Evolutionary conservation across 495 filamentous ascomycete genomes (phyloP).

Genomic region (Parathielavia appendiculata): DNA sequence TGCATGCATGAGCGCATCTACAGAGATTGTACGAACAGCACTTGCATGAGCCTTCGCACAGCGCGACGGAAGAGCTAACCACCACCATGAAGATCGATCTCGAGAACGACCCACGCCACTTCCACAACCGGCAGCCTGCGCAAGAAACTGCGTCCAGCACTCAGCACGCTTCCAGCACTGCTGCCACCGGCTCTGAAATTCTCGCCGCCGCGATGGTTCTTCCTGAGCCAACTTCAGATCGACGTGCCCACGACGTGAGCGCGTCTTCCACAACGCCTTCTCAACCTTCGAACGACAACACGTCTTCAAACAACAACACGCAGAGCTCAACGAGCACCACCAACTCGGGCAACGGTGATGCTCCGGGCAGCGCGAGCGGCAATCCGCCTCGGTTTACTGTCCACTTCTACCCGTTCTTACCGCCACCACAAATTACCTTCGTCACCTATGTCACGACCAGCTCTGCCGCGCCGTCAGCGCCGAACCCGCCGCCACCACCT

Average conservation of each 20-base stretch:
- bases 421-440: not conserved
- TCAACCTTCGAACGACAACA: too few species aligned
- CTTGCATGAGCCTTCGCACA: not conserved
- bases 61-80: not conserved
- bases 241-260: too few species aligned
- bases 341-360: not conserved
- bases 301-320: too few species aligned
- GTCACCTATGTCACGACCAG: not conserved
- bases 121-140: constrained; percentile 16
- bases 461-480: not conserved
- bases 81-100: constrained; percentile 17
- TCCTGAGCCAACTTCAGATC: too few species aligned
- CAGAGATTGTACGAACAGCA: constrained; percentile 24
- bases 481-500: not conserved
- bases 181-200: too few species aligned
- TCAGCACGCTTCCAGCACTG: too few species aligned
- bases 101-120: constrained; percentile 25
- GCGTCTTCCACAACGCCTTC: too few species aligned
- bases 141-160: not conserved
- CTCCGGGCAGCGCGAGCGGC: too few species aligned
- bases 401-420: not conserved
- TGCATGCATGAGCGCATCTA: constrained; percentile 20
- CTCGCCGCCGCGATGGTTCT: too few species aligned
- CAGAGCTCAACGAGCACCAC: not conserved
- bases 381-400: not conserved